Evolutionary conservation across 768 basidiomycete species (phyloP).

Genomic region (Lentinula lateritia): DNA sequence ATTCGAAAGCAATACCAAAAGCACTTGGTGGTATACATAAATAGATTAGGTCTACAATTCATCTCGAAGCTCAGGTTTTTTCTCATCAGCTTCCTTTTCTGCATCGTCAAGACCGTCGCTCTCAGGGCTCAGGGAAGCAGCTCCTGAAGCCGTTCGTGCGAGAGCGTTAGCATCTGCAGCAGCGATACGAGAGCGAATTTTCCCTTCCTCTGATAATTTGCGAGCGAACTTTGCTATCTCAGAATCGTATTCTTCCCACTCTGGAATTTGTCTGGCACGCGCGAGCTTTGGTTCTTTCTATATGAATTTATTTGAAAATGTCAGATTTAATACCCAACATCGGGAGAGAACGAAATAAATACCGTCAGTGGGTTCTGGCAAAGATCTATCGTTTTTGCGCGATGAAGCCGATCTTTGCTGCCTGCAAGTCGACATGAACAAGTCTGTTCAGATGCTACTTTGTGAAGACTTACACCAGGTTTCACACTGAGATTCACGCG

Average conservation of each 20-base stretch:
- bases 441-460: background rate
- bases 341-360: slow-evolving; percentile 18
- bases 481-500: slow-evolving; percentile 62
- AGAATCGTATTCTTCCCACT: slow-evolving; percentile 92
- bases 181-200: slow-evolving; percentile 61
- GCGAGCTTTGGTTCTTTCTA: slow-evolving; percentile 97
- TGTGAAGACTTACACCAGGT: slow-evolving; percentile 79
- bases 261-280: slow-evolving; percentile 91
- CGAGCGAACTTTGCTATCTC: slow-evolving; percentile 85
- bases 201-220: slow-evolving; percentile 63
- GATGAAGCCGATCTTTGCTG: slow-evolving; percentile 75
- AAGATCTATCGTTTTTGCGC: slow-evolving; percentile 89
- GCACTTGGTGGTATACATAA: background rate
- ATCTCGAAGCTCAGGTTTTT: slow-evolving; percentile 4
- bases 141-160: slow-evolving; percentile 37
- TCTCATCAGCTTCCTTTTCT: background rate
- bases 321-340: background rate
- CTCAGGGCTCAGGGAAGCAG: background rate
- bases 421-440: slow-evolving; percentile 30
- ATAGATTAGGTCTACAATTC: slow-evolving; percentile 5
- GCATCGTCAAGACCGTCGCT: background rate
- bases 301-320: background rate
- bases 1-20: too few relatives aligned
- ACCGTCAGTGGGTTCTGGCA: slow-evolving; percentile 97
- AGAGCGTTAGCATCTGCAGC: slow-evolving; percentile 67